Conservation (phyloP, 2,329 filamentous ascomycete genomes). For the Sporothrix schenckii region DNA sequence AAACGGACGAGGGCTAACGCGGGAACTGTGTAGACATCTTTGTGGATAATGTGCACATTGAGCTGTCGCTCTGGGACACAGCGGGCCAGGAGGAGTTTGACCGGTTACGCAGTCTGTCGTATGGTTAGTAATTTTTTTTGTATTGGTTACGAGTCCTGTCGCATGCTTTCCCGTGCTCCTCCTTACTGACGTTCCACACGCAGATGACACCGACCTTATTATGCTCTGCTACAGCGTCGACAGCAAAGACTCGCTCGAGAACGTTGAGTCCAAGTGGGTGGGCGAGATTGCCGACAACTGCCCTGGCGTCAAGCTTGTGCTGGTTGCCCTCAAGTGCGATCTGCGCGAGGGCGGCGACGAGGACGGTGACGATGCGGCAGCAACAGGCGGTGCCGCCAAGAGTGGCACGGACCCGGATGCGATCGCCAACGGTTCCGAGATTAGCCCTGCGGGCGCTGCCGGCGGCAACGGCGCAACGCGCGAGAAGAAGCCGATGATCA, state of each 20-base stretch:
- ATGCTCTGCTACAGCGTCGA: conserved; percentile 99
- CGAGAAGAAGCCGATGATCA: conserved; percentile 74
- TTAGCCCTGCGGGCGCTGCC: conserved; percentile 56
- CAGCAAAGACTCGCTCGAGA: conserved; percentile 93
- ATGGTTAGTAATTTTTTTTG: conserved; percentile 58
- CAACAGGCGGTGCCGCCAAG: conserved; percentile 38
- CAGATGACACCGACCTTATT: conserved; percentile 89
- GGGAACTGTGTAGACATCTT: conserved; percentile 73
- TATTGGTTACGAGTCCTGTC: conserved; percentile 11
- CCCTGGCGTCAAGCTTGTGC: conserved; percentile 88
- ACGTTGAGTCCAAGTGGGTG: conserved; percentile 98
- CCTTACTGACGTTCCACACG: background rate
- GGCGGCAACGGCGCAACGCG: conserved; percentile 43
- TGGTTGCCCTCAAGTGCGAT: conserved; percentile 97
- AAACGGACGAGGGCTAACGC: conserved; percentile 25
- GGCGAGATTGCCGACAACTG: conserved; percentile 98
- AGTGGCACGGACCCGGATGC: conserved; percentile 35
- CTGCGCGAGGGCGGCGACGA: conserved; percentile 76
- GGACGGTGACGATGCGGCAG: conserved; percentile 65
- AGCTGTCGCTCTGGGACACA: conserved; percentile 97
- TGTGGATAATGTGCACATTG: conserved; percentile 95
- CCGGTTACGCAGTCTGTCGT: conserved; percentile 88
- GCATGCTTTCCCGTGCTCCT: conserved; percentile 9
- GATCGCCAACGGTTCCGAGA: conserved; percentile 45
- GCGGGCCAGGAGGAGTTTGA: conserved; percentile 99